These are phyloP conservation scores for Holtermannia corniformis DNA, from an alignment of 768 basidiomycete genomes.

Conservation along the genomic window DNA sequence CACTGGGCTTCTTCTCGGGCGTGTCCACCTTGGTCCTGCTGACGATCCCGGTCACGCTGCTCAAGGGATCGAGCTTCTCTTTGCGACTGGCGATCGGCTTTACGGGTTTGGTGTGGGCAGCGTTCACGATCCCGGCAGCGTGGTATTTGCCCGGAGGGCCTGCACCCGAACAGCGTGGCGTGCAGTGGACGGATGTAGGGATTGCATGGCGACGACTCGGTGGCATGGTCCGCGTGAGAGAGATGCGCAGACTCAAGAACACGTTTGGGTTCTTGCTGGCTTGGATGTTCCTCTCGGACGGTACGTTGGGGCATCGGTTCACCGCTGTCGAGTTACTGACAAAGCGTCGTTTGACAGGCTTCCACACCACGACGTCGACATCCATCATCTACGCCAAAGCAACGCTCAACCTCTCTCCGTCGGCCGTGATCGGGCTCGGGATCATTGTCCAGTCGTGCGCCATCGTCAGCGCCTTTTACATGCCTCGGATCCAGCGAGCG, in stretches of 20 bases:
- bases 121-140: slow-evolving; percentile 69
- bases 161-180: slow-evolving; percentile 1
- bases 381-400: slow-evolving; percentile 91
- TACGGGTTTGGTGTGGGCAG: slow-evolving; percentile 80
- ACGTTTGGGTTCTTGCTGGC: slow-evolving; percentile 85
- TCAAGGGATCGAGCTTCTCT: slow-evolving; percentile 67
- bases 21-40: slow-evolving; percentile 53
- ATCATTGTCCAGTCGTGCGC: slow-evolving; percentile 63
- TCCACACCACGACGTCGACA: slow-evolving; percentile 85
- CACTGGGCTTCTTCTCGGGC: slow-evolving; percentile 74
- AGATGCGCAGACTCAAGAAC: slow-evolving; percentile 64
- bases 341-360: too few relatives aligned
- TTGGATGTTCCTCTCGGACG: slow-evolving; percentile 91
- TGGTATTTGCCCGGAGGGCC: slow-evolving; percentile 55
- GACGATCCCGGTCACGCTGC: slow-evolving; percentile 61
- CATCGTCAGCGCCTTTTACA: slow-evolving; percentile 71
- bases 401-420: slow-evolving; percentile 65
- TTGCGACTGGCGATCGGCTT: slow-evolving; percentile 73
- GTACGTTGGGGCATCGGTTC: slow-evolving; percentile 44
- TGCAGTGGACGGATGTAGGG: slow-evolving; percentile 2
- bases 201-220: slow-evolving; percentile 72
- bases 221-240: slow-evolving; percentile 60
- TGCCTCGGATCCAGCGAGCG: slow-evolving; percentile 63
- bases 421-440: slow-evolving; percentile 68
- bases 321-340: not conserved